Conservation (phyloP, 1,284 basidiomycete species). For the Moesziomyces parantarcticus region DNA sequence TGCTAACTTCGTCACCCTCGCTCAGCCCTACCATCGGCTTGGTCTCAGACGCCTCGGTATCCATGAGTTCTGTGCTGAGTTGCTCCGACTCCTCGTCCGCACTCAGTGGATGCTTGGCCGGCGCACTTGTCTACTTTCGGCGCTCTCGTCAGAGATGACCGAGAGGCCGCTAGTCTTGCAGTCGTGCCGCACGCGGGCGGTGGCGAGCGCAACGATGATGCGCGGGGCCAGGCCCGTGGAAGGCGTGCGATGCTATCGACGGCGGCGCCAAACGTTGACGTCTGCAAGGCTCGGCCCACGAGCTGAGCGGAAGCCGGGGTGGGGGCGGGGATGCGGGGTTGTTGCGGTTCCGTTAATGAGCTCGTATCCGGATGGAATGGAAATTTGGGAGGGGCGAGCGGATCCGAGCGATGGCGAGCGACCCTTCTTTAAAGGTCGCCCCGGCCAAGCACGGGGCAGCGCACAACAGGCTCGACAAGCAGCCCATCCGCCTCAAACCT, state of each 20-base stretch:
- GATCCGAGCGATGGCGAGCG: constrained; percentile 45
- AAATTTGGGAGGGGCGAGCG: constrained; percentile 24
- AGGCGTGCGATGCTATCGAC: not conserved
- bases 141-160: too few relatives aligned
- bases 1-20: constrained; percentile 2
- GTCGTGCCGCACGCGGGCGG: too few relatives aligned
- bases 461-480: too few relatives aligned
- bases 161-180: too few relatives aligned
- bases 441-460: too few relatives aligned
- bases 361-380: constrained; percentile 13
- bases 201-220: not conserved
- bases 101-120: too few relatives aligned
- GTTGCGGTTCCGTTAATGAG: constrained; percentile 38
- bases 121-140: too few relatives aligned
- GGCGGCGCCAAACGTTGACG: constrained; percentile 7
- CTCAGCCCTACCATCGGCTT: constrained; percentile 2
- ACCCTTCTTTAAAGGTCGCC: not conserved
- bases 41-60: constrained; percentile 1
- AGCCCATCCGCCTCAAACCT: not conserved
- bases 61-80: not conserved
- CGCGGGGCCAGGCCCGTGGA: constrained; percentile 15
- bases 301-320: constrained; percentile 1
- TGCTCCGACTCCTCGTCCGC: too few relatives aligned
- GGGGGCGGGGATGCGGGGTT: constrained; percentile 14
- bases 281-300: constrained; percentile 5